Conservation (phyloP, 768 basidiomycete genomes). For the Termitomyces heimii region DNA sequence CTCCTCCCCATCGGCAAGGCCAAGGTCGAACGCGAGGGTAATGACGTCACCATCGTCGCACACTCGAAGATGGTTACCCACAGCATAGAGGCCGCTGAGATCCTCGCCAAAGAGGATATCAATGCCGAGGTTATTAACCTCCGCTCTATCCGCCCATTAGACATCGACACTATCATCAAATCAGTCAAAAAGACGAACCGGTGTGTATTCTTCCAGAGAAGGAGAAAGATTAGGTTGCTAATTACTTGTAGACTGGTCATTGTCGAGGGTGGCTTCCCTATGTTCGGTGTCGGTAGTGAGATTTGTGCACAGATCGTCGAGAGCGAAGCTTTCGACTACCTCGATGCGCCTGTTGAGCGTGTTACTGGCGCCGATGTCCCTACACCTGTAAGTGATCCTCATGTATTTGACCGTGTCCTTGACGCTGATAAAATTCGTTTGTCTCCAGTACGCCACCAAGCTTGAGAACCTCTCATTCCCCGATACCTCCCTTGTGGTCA, state of each 20-base stretch:
- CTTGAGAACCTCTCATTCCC: conserved; percentile 94
- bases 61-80: conserved; percentile 99
- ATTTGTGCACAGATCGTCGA: conserved; percentile 97
- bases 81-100: conserved; percentile 90
- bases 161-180: conserved; percentile 94
- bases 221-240: background rate
- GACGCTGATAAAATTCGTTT: conserved; percentile 6
- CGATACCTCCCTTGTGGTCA: conserved; percentile 82
- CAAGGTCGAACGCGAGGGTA: conserved; percentile 91
- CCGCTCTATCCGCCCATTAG: conserved; percentile 90
- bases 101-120: conserved; percentile 92
- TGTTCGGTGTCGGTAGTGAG: conserved; percentile 97
- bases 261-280: conserved; percentile 98
- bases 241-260: conserved; percentile 62
- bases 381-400: conserved; percentile 67
- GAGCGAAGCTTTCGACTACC: conserved; percentile 96
- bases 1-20: conserved; percentile 95
- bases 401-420: conserved; percentile 1
- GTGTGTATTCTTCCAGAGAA: conserved; percentile 29
- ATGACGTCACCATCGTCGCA: conserved; percentile 92
- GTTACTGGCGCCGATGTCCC: conserved; percentile 97
- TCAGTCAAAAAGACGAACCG: conserved; percentile 99
- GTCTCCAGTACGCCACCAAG: conserved; percentile 75
- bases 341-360: conserved; percentile 97
- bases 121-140: conserved; percentile 98